Evolutionary conservation across 169 alveolate genomes (phyloP).

Genomic region (Cystoisospora suis): DNA sequence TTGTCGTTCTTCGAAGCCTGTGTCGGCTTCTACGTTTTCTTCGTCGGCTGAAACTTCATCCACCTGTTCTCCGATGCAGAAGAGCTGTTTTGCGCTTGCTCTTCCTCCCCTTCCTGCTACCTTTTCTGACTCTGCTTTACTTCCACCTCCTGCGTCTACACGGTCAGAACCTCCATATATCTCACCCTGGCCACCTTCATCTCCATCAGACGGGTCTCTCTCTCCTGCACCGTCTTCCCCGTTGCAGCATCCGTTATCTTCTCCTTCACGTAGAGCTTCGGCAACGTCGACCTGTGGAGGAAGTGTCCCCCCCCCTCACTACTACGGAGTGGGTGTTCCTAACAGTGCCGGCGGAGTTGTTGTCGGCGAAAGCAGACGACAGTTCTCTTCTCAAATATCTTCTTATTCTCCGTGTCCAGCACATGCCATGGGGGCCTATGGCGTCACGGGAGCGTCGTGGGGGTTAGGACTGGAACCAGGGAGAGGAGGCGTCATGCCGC

Average conservation of each 20-base stretch:
- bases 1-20: no score
- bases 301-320: background rate
- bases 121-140: background rate
- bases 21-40: no score
- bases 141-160: background rate
- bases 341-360: background rate
- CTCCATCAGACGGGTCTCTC: background rate
- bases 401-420: background rate
- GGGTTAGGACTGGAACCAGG: no score
- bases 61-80: background rate
- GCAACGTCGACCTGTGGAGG: background rate
- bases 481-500: no score
- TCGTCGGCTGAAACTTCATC: background rate
- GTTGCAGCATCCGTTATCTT: background rate
- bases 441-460: no score
- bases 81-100: background rate
- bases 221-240: conserved; percentile 1
- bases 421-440: conserved; percentile 15
- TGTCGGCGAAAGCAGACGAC: no score
- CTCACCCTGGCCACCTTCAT: conserved; percentile 2
- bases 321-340: background rate
- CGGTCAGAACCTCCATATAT: conserved; percentile 16
- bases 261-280: background rate
- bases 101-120: background rate
- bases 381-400: no score